Conservation (phyloP, 2,329 filamentous ascomycete genomes). For the Colletotrichum sp. region DNA sequence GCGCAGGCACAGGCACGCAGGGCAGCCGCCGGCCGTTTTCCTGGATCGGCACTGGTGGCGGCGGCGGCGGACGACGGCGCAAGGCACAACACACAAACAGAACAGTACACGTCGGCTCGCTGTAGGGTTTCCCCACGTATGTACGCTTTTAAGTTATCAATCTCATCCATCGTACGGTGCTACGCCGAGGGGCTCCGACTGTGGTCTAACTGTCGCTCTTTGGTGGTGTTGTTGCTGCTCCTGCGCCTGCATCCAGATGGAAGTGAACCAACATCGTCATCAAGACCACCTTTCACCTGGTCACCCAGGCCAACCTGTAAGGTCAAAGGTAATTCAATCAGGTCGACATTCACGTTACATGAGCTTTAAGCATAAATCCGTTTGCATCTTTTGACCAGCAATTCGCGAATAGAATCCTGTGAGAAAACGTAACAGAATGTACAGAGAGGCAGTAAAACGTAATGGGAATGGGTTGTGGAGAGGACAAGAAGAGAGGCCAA, state of each 20-base stretch:
- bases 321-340: background rate
- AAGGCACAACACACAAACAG: background rate
- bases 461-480: background rate
- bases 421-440: background rate
- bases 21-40: background rate
- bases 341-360: background rate
- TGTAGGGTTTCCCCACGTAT: background rate
- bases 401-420: background rate
- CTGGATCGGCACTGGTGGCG: conserved; percentile 7
- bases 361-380: background rate
- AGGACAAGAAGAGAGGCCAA: background rate
- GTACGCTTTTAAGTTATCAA: background rate
- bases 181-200: background rate
- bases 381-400: background rate
- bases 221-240: background rate
- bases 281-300: background rate
- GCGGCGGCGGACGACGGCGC: background rate
- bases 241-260: background rate
- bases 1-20: background rate
- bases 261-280: background rate
- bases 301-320: background rate
- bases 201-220: background rate
- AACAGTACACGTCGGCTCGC: background rate
- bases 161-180: background rate
- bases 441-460: background rate